phyloP scores from a whole-genome alignment of 106 monocot species.

The Dactylorhiza incarnata region DNA sequence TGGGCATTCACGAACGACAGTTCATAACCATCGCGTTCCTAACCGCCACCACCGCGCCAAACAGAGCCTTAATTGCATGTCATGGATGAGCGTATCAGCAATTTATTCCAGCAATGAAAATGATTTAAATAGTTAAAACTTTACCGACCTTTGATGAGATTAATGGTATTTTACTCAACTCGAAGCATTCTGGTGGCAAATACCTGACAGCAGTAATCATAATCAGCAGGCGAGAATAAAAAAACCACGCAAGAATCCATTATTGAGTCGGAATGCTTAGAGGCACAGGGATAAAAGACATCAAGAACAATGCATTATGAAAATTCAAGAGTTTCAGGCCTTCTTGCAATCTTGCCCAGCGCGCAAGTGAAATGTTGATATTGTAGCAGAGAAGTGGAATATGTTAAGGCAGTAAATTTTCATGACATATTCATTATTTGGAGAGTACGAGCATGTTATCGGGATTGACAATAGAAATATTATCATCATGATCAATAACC shows the following conservation, averaged over 20 bases:
- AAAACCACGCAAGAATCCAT: background rate
- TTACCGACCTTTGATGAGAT: slow-evolving; percentile 92
- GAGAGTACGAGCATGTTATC: background rate
- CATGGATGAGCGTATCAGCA: background rate
- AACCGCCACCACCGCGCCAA: too few relatives aligned
- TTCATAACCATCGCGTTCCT: too few relatives aligned
- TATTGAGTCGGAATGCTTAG: background rate
- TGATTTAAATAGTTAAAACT: background rate
- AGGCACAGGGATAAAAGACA: background rate
- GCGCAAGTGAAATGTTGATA: background rate
- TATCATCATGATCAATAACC: too few relatives aligned
- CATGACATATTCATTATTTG: background rate
- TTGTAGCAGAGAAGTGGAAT: background rate
- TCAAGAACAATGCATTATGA: background rate
- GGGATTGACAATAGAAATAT: too few relatives aligned
- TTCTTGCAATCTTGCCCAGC: background rate
- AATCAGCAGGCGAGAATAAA: background rate
- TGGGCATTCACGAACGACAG: too few relatives aligned
- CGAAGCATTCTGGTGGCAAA: slow-evolving; percentile 98
- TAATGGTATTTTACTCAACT: slow-evolving; percentile 80
- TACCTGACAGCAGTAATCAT: slow-evolving; percentile 55
- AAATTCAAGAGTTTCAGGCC: background rate
- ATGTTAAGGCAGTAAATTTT: background rate
- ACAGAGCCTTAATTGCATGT: background rate
- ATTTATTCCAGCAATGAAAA: background rate